Evolutionary conservation across 2,329 filamentous ascomycete species (phyloP).

Genomic region (Alternaria triticina): DNA sequence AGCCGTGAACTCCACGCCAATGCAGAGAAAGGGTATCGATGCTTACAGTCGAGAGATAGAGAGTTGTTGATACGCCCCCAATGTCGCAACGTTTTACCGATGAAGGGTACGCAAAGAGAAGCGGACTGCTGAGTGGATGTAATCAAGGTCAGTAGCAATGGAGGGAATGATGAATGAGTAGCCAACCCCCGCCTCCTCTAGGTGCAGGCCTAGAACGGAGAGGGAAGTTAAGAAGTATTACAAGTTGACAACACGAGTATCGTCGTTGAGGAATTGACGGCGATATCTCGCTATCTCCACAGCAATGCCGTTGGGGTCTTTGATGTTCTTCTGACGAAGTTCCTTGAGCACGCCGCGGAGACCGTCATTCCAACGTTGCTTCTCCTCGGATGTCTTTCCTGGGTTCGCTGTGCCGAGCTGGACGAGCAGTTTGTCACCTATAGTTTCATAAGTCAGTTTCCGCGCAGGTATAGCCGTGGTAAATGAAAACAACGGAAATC

Average conservation of each 20-base stretch:
- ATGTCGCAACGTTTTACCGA: neutral
- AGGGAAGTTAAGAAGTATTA: slow-evolving; percentile 4
- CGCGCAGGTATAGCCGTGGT: slow-evolving; percentile 21
- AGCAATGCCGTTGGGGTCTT: slow-evolving; percentile 49
- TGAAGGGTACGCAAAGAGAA: neutral
- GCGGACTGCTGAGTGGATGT: neutral
- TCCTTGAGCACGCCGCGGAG: slow-evolving; percentile 47
- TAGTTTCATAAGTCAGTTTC: slow-evolving; percentile 46
- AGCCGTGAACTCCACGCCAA: slow-evolving; percentile 5
- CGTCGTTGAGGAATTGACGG: slow-evolving; percentile 50
- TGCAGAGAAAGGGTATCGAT: slow-evolving; percentile 6
- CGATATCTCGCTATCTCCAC: slow-evolving; percentile 48
- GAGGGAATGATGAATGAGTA: slow-evolving; percentile 1
- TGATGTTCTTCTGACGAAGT: slow-evolving; percentile 45
- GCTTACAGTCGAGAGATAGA: slow-evolving; percentile 3
- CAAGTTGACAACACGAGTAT: slow-evolving; percentile 48
- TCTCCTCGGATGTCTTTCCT: slow-evolving; percentile 67
- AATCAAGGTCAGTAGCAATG: slow-evolving; percentile 13
- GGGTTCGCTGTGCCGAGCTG: slow-evolving; percentile 70
- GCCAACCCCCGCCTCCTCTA: neutral
- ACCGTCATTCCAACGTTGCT: slow-evolving; percentile 55
- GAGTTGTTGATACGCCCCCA: neutral
- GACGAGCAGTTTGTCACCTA: slow-evolving; percentile 76
- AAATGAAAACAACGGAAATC: slow-evolving; percentile 34
- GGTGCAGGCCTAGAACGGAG: neutral